Evolutionary conservation across 345 rosid species (phyloP).

Genomic region (Ricinus communis): DNA sequence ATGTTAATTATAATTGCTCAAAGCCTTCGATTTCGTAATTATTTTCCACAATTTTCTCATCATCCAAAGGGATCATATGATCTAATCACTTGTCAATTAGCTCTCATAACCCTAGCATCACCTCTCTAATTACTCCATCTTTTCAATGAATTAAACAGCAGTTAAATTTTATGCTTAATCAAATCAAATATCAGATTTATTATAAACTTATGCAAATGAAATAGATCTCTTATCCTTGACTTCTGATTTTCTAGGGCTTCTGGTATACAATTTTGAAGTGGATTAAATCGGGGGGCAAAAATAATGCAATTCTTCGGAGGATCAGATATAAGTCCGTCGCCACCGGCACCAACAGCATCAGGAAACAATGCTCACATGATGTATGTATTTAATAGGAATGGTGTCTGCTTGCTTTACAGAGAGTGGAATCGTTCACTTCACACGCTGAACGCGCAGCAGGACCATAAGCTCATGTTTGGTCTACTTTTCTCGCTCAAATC

Average conservation of each 20-base stretch:
- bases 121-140: background rate
- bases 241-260: background rate
- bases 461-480: slow-evolving; percentile 96
- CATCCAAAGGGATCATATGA: too few species aligned
- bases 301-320: slow-evolving; percentile 94
- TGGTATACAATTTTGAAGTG: background rate
- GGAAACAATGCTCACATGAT: slow-evolving; percentile 94
- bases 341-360: slow-evolving; percentile 62
- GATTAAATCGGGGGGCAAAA: background rate
- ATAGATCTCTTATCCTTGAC: slow-evolving; percentile 9
- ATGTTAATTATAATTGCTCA: too few species aligned
- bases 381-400: slow-evolving; percentile 77
- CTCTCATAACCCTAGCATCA: too few species aligned
- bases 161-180: too few species aligned
- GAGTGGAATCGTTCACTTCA: slow-evolving; percentile 92
- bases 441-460: slow-evolving; percentile 81
- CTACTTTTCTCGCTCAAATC: slow-evolving; percentile 98
- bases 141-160: background rate
- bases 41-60: too few species aligned
- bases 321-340: slow-evolving; percentile 84
- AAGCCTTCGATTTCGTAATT: too few species aligned
- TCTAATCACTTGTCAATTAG: background rate
- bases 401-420: slow-evolving; percentile 84
- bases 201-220: background rate
- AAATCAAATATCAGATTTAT: background rate